Base-by-base conservation (phyloP, 352 stramenopile species). In the Pythium aphanidermatum region DNA sequence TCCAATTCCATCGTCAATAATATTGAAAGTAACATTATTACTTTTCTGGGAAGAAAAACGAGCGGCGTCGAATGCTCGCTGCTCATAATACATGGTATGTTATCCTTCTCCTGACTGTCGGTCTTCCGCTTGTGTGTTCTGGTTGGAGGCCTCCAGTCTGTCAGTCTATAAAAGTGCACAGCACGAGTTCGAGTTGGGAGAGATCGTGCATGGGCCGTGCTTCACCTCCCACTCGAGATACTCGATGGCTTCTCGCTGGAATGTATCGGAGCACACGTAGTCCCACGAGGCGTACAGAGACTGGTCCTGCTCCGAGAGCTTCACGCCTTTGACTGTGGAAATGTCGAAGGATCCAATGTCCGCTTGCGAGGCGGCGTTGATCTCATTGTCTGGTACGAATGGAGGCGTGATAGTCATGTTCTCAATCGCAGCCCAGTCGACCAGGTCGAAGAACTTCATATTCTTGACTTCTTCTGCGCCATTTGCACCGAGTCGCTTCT, bases 191-290 rank as follows among this genome's bases (percentile, higher is more conserved):
- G 67, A 61, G 44, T 68, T 69, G 8, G 65, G 63, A 3, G 72
- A 63, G 35, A 82, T 73, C 4, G 70, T 83, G 56, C 77, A 88
- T 8, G 78, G 78, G 0, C 78, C 75, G 35, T 91, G 50, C 66
- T 86, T 87, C 51, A 83, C 67, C 53, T 91, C 76, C 75, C 76
- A 92, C 36, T 84, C 70, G 17, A 92, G 68, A 28, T 88, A 89
- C 46, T 92, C 80, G 32, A 90, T 77, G 17, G 79, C 75, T 49
- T 92, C 80, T 19, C 65, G 66, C 59, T 92, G 80, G 56, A 90
- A 92, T 24, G 77, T 86, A 16, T 86, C 71, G 4, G 62, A 51
- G n/a, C 72, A 88, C 38, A 84, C 70, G 46, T 78, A 88, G 36
- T 86, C 73, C 80, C 80, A 92, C 12, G 46, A 66, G 20, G 48